Evolutionary conservation across 768 basidiomycete species (phyloP).

Genomic region (Rhodosporidiobolus sp.): DNA sequence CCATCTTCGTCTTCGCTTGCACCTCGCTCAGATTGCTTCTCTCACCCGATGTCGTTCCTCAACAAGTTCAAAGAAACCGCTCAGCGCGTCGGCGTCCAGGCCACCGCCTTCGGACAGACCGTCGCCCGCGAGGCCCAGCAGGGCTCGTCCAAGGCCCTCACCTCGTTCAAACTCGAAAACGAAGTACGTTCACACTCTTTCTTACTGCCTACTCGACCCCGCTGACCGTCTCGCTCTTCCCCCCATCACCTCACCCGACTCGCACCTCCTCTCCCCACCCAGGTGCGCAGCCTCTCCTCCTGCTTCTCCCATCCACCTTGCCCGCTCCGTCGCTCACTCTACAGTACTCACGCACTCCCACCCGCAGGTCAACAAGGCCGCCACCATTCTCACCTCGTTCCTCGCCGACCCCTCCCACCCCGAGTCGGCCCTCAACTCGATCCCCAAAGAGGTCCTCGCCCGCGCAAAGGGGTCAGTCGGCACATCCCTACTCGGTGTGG

Average conservation of each 20-base stretch:
- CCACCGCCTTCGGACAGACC: slow-evolving; percentile 68
- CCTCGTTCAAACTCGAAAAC: slow-evolving; percentile 81
- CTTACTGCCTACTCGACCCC: background rate
- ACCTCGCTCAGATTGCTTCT: background rate
- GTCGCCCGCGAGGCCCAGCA: slow-evolving; percentile 66
- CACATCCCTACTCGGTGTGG: background rate
- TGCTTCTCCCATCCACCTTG: too few relatives aligned
- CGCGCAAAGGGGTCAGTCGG: slow-evolving; percentile 69
- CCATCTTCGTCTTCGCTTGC: too few relatives aligned
- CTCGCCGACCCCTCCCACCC: slow-evolving; percentile 78
- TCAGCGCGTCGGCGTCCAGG: slow-evolving; percentile 75
- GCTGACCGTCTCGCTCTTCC: background rate
- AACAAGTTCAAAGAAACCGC: slow-evolving; percentile 78
- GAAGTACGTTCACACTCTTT: slow-evolving; percentile 54
- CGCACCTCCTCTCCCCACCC: too few relatives aligned
- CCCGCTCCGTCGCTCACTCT: too few relatives aligned
- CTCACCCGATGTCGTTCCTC: slow-evolving; percentile 48
- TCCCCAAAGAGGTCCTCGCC: slow-evolving; percentile 88
- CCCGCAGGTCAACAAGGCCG: slow-evolving; percentile 60
- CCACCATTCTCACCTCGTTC: slow-evolving; percentile 84
- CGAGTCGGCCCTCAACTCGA: slow-evolving; percentile 83
- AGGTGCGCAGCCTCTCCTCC: too few relatives aligned
- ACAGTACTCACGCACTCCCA: background rate
- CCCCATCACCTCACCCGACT: too few relatives aligned
- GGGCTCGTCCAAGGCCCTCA: slow-evolving; percentile 73